Evolutionary conservation across 1,284 basidiomycete genomes (phyloP).

Genomic region (Gymnopus androsaceus): DNA sequence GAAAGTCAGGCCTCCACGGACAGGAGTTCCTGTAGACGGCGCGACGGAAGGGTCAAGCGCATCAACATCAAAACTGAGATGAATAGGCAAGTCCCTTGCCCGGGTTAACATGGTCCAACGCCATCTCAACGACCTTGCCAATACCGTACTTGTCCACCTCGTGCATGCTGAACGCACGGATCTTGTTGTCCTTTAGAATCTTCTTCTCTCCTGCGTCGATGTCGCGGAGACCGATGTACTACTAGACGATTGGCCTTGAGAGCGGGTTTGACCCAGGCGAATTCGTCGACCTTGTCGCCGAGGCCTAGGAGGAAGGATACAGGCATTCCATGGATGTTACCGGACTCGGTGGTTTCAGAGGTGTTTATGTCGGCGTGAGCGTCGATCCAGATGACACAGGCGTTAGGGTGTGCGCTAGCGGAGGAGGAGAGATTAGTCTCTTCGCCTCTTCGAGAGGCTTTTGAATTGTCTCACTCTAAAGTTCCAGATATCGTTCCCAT

Average conservation of each 20-base stretch:
- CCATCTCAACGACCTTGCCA: slow-evolving; percentile 93
- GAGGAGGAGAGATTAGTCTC: not conserved
- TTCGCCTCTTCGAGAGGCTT: not conserved
- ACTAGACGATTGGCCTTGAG: slow-evolving; percentile 78
- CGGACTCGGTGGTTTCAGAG: slow-evolving; percentile 79
- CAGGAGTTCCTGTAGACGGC: slow-evolving; percentile 93
- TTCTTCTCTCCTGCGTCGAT: slow-evolving; percentile 89
- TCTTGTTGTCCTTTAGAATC: slow-evolving; percentile 84
- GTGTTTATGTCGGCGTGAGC: slow-evolving; percentile 97
- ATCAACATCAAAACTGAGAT: slow-evolving; percentile 97
- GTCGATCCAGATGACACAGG: slow-evolving; percentile 92
- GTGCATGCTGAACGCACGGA: slow-evolving; percentile 98
- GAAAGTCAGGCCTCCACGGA: slow-evolving; percentile 95
- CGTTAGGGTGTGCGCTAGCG: slow-evolving; percentile 66
- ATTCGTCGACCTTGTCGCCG: slow-evolving; percentile 42
- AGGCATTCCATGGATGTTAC: slow-evolving; percentile 98
- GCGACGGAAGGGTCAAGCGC: slow-evolving; percentile 93
- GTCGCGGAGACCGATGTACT: slow-evolving; percentile 96
- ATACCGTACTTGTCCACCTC: slow-evolving; percentile 98
- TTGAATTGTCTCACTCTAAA: slow-evolving; percentile 51
- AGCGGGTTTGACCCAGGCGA: slow-evolving; percentile 79
- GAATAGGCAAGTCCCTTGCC: slow-evolving; percentile 80
- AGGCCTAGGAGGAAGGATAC: slow-evolving; percentile 92
- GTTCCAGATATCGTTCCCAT: slow-evolving; percentile 92
- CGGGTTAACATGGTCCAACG: slow-evolving; percentile 91